Evolutionary conservation across 306 rosid species (phyloP), one percentile per base, ranked within the genome.

Genomic region (Cucumis melo): DNA sequence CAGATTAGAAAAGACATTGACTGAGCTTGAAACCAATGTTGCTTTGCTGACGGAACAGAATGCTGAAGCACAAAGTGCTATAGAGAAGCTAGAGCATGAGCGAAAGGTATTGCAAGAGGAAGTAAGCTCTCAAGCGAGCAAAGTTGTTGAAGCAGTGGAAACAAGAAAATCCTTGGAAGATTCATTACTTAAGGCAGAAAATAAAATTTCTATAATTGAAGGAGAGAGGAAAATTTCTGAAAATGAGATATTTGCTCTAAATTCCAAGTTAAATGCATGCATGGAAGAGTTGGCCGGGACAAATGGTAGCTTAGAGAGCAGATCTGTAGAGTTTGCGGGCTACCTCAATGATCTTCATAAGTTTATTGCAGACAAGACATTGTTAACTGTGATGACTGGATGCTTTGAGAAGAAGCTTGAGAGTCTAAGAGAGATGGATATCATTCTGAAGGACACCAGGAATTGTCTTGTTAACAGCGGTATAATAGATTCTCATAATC

Each of bases 101-200:
- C 82, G 89, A 80, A 89, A 85, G 88, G 82, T 81, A 78, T 83
- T 90, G 85, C 91, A 80, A 81, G 96, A 85, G 62, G 96, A 94
- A 84, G 88, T 82, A 64, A 79, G 20, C 54, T 66, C 84, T 70
- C 87, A 85, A 63, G 87, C 82, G 38, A 80, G 82, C 85, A 81
- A 92, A 80, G 81, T 88, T 76, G 82, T 58, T 79, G 92, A 81
- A 79, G 83, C 93, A 51, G 62, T 59, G 74, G 81, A 79, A 79
- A 85, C 84, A 32, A 85, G 81, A 81, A 87, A 85, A 77, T 83
- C 88, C 53, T 80, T 90, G 80, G 92, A 90, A 85, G 92, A 87
- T 81, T 87, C 88, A n/a, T 64, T 90, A 77, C 62, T 71, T 80
- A 87, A 85, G 87, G 98, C 98, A n/a, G 87, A 83, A 75, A 73